Conservation (phyloP, 164 flowering plant genomes). For the Umbellularia californica region DNA sequence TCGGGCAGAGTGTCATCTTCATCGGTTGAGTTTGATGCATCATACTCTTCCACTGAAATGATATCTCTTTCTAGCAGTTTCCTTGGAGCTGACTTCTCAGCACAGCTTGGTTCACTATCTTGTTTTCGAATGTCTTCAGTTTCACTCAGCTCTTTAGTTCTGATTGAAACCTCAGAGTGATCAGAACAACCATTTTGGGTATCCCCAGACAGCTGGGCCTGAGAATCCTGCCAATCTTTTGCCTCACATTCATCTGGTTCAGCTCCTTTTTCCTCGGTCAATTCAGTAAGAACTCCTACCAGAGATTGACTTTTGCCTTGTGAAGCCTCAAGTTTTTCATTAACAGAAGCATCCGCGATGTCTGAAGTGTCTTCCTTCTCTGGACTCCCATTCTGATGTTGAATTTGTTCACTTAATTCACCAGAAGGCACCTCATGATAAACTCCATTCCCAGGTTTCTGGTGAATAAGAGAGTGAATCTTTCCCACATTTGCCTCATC, state of each 20-base stretch:
- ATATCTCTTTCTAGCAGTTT: neutral
- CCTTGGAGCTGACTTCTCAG: neutral
- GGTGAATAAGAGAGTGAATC: neutral
- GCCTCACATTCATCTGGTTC: slow-evolving; percentile 10
- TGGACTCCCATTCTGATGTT: slow-evolving; percentile 15
- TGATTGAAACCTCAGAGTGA: neutral
- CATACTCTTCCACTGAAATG: neutral
- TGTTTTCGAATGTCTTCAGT: slow-evolving; percentile 19
- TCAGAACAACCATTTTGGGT: slow-evolving; percentile 10
- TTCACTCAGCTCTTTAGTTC: slow-evolving; percentile 14
- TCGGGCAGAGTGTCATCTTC: slow-evolving; percentile 9
- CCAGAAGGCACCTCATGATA: slow-evolving; percentile 17
- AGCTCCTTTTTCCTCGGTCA: slow-evolving; percentile 12
- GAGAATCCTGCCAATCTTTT: slow-evolving; percentile 2
- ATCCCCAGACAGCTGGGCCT: slow-evolving; percentile 14
- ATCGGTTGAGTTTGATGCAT: slow-evolving; percentile 2
- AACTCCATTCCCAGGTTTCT: neutral
- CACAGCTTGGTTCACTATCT: neutral
- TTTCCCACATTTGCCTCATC: slow-evolving; percentile 6
- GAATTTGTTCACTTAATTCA: slow-evolving; percentile 8
- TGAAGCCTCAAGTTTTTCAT: slow-evolving; percentile 11
- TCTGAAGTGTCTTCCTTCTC: slow-evolving; percentile 1
- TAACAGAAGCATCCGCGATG: slow-evolving; percentile 9
- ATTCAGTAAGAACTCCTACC: slow-evolving; percentile 1
- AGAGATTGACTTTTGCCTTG: neutral